Conservation (phyloP, 257 asterid genomes). For the Cinchona pubescens region DNA sequence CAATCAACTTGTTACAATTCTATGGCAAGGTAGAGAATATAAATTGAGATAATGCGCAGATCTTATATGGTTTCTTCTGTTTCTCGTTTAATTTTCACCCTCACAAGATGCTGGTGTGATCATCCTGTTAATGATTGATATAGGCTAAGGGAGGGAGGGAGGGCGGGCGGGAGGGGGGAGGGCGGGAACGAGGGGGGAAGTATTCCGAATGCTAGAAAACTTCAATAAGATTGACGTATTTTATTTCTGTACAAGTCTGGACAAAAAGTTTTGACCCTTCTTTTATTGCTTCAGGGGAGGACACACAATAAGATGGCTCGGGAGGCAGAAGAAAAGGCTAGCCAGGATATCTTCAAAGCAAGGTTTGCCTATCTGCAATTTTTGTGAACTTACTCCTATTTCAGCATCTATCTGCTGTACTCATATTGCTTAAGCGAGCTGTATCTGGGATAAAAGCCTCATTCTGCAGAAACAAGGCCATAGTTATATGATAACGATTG, state of each 20-base stretch:
- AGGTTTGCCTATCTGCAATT: constrained; percentile 47
- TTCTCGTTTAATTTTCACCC: neutral
- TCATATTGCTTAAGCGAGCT: constrained; percentile 21
- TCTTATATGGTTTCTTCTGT: neutral
- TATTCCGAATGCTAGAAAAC: neutral
- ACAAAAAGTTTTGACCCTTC: neutral
- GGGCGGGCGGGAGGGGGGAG: too few species aligned
- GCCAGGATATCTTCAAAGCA: constrained; percentile 68
- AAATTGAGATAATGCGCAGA: neutral
- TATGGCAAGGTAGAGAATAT: neutral
- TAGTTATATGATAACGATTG: constrained; percentile 73
- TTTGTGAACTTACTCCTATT: neutral
- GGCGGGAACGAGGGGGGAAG: too few species aligned
- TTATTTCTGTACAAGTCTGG: neutral
- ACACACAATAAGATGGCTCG: constrained; percentile 62
- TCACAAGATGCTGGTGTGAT: neutral
- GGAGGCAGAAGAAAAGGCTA: constrained; percentile 90
- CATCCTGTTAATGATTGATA: neutral
- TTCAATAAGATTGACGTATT: neutral
- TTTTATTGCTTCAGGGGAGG: constrained; percentile 59
- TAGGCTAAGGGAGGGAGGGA: too few species aligned
- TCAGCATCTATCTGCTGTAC: neutral
- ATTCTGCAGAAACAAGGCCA: constrained; percentile 76
- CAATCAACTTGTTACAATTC: neutral
- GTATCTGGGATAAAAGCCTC: constrained; percentile 25